Conservation (phyloP, 345 rosid genomes). For the Moricandia moricandioides region DNA sequence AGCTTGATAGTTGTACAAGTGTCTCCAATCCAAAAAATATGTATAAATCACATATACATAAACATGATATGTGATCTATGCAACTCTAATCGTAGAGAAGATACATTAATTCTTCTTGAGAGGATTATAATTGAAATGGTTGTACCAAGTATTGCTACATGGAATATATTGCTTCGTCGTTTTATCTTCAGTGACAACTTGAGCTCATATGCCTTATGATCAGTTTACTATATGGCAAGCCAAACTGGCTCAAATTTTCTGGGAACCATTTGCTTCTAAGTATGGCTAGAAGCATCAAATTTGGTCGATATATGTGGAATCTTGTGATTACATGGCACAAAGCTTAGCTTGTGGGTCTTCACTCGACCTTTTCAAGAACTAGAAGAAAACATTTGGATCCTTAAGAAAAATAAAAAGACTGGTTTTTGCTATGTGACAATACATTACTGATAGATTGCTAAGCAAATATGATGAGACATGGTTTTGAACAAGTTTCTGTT, state of each 20-base stretch:
- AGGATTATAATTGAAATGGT: conserved; percentile 52
- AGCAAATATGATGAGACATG: conserved; percentile 7
- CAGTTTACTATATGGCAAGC: conserved; percentile 20
- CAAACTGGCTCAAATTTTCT: conserved; percentile 6
- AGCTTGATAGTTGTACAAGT: too few species aligned
- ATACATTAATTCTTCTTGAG: conserved; percentile 44
- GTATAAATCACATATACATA: too few species aligned
- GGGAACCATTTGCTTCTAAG: not conserved
- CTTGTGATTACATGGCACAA: not conserved
- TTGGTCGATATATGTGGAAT: not conserved
- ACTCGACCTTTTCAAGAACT: not conserved
- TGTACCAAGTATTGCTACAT: conserved; percentile 56
- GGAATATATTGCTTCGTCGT: conserved; percentile 65
- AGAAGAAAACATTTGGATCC: not conserved
- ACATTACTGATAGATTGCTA: conserved; percentile 11
- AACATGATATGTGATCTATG: too few species aligned
- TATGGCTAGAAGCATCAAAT: not conserved
- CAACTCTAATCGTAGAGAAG: conserved; percentile 45
- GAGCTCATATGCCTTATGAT: conserved; percentile 35
- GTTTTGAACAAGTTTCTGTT: not conserved
- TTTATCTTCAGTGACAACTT: conserved; percentile 51
- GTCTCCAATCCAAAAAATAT: too few species aligned
- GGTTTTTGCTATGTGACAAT: not conserved
- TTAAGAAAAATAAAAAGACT: not conserved
- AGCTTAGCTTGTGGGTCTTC: conserved; percentile 1